These are phyloP conservation scores for Suillus bovinus DNA, from an alignment of 768 basidiomycete genomes.

Conservation along the genomic window DNA sequence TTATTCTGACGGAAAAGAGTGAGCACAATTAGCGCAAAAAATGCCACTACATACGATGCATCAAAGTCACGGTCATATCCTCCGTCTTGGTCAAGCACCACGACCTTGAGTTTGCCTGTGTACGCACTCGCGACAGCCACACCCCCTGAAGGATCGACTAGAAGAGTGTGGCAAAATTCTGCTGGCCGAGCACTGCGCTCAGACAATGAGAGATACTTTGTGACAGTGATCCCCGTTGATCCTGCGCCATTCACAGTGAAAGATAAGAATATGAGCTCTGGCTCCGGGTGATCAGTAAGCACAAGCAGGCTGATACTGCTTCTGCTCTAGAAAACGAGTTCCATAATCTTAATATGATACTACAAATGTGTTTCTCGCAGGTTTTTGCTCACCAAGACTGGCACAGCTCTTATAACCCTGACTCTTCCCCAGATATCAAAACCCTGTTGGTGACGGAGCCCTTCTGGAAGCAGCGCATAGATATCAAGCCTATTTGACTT, in stretches of 20 bases:
- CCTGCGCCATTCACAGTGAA: constrained; percentile 43
- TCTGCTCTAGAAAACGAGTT: constrained; percentile 25
- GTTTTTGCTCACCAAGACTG: constrained; percentile 46
- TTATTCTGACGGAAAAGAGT: constrained; percentile 41
- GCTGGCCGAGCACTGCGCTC: constrained; percentile 59
- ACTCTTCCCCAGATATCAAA: constrained; percentile 73
- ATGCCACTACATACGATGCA: constrained; percentile 49
- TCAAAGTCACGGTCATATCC: constrained; percentile 59
- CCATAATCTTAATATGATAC: not conserved
- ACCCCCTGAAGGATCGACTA: constrained; percentile 64
- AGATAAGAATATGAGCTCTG: constrained; percentile 64
- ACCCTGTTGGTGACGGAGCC: constrained; percentile 58
- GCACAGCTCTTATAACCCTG: constrained; percentile 53
- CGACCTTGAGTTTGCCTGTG: constrained; percentile 65
- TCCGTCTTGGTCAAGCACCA: constrained; percentile 54
- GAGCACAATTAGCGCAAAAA: constrained; percentile 7
- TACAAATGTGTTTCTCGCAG: not conserved
- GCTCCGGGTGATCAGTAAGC: constrained; percentile 76
- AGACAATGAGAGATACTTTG: constrained; percentile 50
- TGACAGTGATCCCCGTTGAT: constrained; percentile 35
- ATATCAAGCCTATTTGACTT: constrained; percentile 69
- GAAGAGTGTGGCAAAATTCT: constrained; percentile 70
- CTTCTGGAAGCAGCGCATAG: constrained; percentile 61
- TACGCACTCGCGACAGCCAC: constrained; percentile 68
- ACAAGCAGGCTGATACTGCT: constrained; percentile 51